Evolutionary conservation across 225 moss, liverwort and hornwort genomes (phyloP), one percentile per base, ranked within the genome.

Genomic region (Pleurozium schreberi): DNA sequence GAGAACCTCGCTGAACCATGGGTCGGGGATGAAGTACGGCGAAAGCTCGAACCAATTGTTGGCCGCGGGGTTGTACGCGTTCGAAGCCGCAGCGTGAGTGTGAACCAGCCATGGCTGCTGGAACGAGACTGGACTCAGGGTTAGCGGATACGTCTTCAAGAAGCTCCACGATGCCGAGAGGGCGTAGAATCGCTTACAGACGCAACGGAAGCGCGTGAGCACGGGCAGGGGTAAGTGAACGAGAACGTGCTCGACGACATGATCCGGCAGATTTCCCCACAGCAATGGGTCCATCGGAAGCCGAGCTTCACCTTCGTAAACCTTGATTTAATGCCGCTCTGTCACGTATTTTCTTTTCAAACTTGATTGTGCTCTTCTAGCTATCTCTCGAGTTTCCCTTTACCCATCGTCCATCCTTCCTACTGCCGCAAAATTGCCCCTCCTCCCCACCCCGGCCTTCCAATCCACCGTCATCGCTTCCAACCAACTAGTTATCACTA

Each of bases 351-450:
- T 80, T 47, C 80, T 63, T 67, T 83, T 43, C 52, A 58, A 67
- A 84, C 77, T 84, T 63, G 85, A 55, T 53, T 74, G 70, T 52
- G 75, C 90, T 92, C 81, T 83, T 89, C 89, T 88, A 85, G 88
- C 91, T 83, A 88, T 33, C 83, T 25, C 85, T 28, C 85, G 66
- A 66, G n/a, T n/a, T 73, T 87, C 5, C 87, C 79, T 34, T 67
- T 78, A 93, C 66, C 93, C 93, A 53, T 92, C 92, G 82, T 93
- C 93, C 92, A 93, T 92, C 91, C 93, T 93, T 62, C 93, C 88
- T 87, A 93, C 91, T 19, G 88, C 88, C 87, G 87, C 93, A 78
- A 92, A 92, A 87, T 91, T 90, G 79, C 92, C 90, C 91, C 60
- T 86, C 93, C 82, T 91, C 73, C 90, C 90, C 86, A 91, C 85